Evolutionary conservation across 2,329 filamentous ascomycete genomes (phyloP).

Genomic region (Arthrobotrys sinensis): DNA sequence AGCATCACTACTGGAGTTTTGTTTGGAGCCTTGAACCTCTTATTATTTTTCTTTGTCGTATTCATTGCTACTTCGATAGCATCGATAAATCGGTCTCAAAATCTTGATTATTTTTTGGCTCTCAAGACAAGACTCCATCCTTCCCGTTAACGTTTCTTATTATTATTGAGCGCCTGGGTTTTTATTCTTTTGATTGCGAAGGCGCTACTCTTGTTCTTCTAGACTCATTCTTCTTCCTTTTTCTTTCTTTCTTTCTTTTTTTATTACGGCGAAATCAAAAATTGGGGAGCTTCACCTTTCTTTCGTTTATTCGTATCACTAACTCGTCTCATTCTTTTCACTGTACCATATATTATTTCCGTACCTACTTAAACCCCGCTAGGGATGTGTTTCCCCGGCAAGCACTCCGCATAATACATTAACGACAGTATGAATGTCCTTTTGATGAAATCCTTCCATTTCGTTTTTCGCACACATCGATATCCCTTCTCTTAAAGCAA

Average conservation of each 20-base stretch:
- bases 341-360: conserved; percentile 13
- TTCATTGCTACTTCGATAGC: conserved; percentile 10
- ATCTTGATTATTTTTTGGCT: conserved; percentile 39
- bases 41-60: neutral
- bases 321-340: conserved; percentile 8
- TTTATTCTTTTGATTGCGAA: conserved; percentile 13
- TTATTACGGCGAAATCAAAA: conserved; percentile 38
- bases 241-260: conserved; percentile 39
- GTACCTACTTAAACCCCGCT: conserved; percentile 15
- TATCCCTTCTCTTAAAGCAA: neutral
- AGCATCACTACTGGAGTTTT: conserved; percentile 43
- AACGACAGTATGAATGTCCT: conserved; percentile 44
- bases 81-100: conserved; percentile 38
- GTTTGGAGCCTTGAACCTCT: conserved; percentile 42
- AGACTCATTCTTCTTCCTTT: conserved; percentile 35
- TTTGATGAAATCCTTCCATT: neutral
- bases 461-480: neutral
- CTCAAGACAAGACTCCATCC: conserved; percentile 43
- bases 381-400: neutral
- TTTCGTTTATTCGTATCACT: neutral
- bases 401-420: conserved; percentile 16
- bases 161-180: conserved; percentile 37
- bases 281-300: conserved; percentile 14
- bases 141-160: conserved; percentile 17
- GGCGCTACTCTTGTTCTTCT: conserved; percentile 31